These are phyloP conservation scores for Nadsonia commutata DNA, from an alignment of 1,139 yeast species.

Conservation along the genomic window DNA sequence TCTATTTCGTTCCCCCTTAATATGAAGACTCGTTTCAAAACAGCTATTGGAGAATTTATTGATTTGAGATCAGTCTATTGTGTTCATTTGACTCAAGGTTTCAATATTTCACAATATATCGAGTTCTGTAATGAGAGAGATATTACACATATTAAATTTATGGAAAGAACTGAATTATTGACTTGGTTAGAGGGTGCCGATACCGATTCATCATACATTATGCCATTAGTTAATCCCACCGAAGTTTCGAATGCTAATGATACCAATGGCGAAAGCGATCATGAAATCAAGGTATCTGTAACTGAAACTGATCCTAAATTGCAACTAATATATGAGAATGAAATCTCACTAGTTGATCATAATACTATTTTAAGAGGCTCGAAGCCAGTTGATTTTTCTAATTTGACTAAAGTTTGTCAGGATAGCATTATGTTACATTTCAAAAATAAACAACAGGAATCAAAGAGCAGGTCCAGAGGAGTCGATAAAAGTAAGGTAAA, in stretches of 20 bases:
- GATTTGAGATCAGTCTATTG: slow-evolving; percentile 54
- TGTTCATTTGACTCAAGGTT: slow-evolving; percentile 67
- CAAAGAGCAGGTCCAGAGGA: slow-evolving; percentile 16
- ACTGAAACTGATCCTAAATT: slow-evolving; percentile 39
- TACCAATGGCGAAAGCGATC: slow-evolving; percentile 8
- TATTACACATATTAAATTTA: slow-evolving; percentile 61
- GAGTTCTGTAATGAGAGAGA: slow-evolving; percentile 52
- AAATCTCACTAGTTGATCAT: slow-evolving; percentile 60
- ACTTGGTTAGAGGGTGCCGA: slow-evolving; percentile 64
- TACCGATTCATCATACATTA: slow-evolving; percentile 18
- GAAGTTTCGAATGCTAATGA: slow-evolving; percentile 7
- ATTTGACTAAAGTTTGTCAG: slow-evolving; percentile 60
- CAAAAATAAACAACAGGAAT: slow-evolving; percentile 24
- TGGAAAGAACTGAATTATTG: slow-evolving; percentile 73
- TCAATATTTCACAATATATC: slow-evolving; percentile 71
- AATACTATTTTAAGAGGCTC: slow-evolving; percentile 68
- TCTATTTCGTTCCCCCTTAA: slow-evolving; percentile 23
- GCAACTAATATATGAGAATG: slow-evolving; percentile 39
- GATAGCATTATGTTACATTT: slow-evolving; percentile 42
- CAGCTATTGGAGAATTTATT: slow-evolving; percentile 23
- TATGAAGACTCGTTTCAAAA: slow-evolving; percentile 40
- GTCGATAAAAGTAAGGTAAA: slow-evolving; percentile 2
- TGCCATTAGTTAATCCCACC: slow-evolving; percentile 6
- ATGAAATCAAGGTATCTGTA: slow-evolving; percentile 7
- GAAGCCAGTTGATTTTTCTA: slow-evolving; percentile 52